Conservation (phyloP, 2,329 filamentous ascomycete genomes). For the Monosporascus sp. region DNA sequence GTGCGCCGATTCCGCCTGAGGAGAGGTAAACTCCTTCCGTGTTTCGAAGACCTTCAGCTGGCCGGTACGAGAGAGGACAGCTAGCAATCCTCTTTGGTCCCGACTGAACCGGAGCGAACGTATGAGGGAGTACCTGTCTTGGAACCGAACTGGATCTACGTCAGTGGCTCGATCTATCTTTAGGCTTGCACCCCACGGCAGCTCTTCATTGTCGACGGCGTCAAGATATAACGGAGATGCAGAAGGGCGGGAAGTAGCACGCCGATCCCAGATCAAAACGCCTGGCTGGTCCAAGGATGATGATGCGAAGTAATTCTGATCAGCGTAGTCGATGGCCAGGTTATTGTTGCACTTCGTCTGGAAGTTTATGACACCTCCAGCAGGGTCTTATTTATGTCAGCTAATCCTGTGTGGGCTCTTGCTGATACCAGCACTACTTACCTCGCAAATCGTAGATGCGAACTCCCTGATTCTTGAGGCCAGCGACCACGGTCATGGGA, state of each 20-base stretch:
- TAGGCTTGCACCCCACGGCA: slow-evolving; percentile 59
- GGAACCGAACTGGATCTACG: slow-evolving; percentile 44
- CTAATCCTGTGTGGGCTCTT: background rate
- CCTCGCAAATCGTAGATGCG: slow-evolving; percentile 75
- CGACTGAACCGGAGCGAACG: slow-evolving; percentile 59
- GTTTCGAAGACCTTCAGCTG: slow-evolving; percentile 59
- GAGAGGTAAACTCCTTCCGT: slow-evolving; percentile 45
- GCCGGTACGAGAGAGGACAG: slow-evolving; percentile 56
- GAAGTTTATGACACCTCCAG: slow-evolving; percentile 51
- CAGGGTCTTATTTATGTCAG: slow-evolving; percentile 35
- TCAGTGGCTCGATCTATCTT: slow-evolving; percentile 53
- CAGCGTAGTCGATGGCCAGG: slow-evolving; percentile 70
- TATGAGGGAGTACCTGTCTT: slow-evolving; percentile 56
- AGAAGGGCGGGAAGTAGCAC: slow-evolving; percentile 49
- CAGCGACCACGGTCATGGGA: slow-evolving; percentile 69
- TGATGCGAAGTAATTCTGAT: slow-evolving; percentile 80
- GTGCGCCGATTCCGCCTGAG: slow-evolving; percentile 34
- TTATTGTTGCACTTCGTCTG: slow-evolving; percentile 65
- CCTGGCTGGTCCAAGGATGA: slow-evolving; percentile 70
- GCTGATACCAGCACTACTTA: slow-evolving; percentile 28
- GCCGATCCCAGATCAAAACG: slow-evolving; percentile 73
- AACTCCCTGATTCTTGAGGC: slow-evolving; percentile 69
- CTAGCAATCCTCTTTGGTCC: slow-evolving; percentile 56
- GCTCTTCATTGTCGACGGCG: slow-evolving; percentile 54
- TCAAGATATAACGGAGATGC: slow-evolving; percentile 51